Evolutionary conservation across 2,329 filamentous ascomycete species (phyloP), one percentile per base, ranked within the genome.

Genomic region (Cylindrodendrum hubeiense): DNA sequence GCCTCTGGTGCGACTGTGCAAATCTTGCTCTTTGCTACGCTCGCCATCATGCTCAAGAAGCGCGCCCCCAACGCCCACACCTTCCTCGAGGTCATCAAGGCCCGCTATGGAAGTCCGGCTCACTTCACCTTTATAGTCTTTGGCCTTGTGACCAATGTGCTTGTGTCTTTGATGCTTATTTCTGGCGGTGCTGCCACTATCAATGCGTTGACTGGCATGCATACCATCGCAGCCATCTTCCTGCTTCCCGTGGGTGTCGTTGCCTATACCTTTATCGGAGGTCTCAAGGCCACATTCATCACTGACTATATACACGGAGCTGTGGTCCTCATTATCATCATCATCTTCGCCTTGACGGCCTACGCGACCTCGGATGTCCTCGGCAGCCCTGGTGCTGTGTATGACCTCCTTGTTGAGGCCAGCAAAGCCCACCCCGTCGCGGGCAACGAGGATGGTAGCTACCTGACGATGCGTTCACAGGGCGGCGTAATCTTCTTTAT

Each of bases 401-500:
- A 93, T 72, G 93, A 97, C 73, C 85, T 92, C 3, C 83, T 97
- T 5, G 85, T 91, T 1, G 84, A 90, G 57, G 93, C 93, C 0
- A 86, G 92, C 0, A 79, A 85, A 17, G 79, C 81, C 12, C 92
- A 95, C 70, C 94, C 94, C 0, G 91, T 97, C 6, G 86, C 87
- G 0, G 94, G 94, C 17, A 97, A 97, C 78, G 85, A 89, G 0
- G 86, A 89, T 13, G 94, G 94, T 22, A 93, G 91, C 75, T 97
- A 97, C 74, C 81, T 97, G 28, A 97, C 94, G 0, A 97, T 97
- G 93, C 84, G 86, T 5, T 76, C 76, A 4, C 66, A 71, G 37
- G 90, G 95, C 72, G 94, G 94, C 15, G 92, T 88, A 33, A 93
- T 95, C 66, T 97, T 97, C 84, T 97, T 97, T 79, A 89, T 96